Base-by-base conservation (phyloP, 2,329 filamentous ascomycete genomes). In the Scedosporium minutisporum region DNA sequence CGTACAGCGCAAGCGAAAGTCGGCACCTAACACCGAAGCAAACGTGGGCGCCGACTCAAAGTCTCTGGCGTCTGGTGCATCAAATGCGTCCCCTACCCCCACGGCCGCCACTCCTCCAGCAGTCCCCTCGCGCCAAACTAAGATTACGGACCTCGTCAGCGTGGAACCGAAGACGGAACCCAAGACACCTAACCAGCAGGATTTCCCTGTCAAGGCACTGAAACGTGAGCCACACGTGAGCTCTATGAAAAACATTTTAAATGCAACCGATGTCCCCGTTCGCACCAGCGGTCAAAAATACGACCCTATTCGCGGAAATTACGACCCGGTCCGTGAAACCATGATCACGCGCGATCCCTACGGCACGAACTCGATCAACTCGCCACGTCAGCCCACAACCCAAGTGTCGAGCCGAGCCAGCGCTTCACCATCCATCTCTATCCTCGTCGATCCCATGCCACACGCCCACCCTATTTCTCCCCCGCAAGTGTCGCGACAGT, bases 391-490 rank as follows among this genome's bases (percentile, higher is more conserved):
- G 16, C 10, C 72, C 71, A 61, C 73, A 69, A 61, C 63, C 18
- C 65, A 65, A 16, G 42, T 60, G 46, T 25, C 64, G 62, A 88
- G 89, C 74, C 85, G 89, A 62, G 89, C 90, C n/a, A 93, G 90
- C 71, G 89, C 89, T 46, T 97, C 93, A 4, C 93, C 93, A 1
- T 93, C 93, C 2, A 96, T 97, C 67, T 88, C 91, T 5, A 96
- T 91, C 74, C 82, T 97, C 63, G 90, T 97, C 60, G 91, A 96
- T 67, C 89, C 80, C 9, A 75, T 78, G 57, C 78, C 74, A 57
- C 67, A 66, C 63, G 42, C 18, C 14, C 48, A 51, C 42, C 59
- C 60, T 16, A 71, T 74, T 25, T 73, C 74, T 25, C 78, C 75
- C 3, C 78, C 73, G 18, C 63, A 64, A 57, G 42, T 25, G n/a